Evolutionary conservation across 2,329 filamentous ascomycete species (phyloP).

Genomic region (Microsporum ferrugineum): DNA sequence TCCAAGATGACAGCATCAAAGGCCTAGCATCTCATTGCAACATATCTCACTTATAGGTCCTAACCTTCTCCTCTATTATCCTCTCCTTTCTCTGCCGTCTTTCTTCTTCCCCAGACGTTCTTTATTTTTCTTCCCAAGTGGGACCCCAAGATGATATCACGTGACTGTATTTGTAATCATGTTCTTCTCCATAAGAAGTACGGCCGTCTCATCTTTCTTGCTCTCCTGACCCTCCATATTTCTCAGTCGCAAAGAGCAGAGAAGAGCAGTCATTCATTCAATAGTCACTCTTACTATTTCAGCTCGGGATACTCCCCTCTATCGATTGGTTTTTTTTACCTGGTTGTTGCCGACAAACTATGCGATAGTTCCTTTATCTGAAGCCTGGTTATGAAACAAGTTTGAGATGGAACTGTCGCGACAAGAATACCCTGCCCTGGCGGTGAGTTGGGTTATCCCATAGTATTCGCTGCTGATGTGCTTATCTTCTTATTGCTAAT

Average conservation of each 20-base stretch:
- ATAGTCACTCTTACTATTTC: background rate
- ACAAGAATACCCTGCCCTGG: constrained; percentile 84
- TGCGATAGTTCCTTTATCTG: background rate
- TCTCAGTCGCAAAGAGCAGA: background rate
- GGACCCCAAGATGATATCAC: background rate
- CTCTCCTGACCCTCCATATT: background rate
- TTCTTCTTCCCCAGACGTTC: background rate
- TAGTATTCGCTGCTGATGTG: background rate
- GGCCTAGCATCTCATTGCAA: background rate
- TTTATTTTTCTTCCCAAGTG: background rate
- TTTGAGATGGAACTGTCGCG: constrained; percentile 61
- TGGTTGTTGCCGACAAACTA: background rate
- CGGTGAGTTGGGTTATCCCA: constrained; percentile 52
- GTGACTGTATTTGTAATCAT: background rate
- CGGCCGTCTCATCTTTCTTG: background rate
- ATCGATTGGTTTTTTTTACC: background rate
- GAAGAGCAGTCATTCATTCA: constrained; percentile 5
- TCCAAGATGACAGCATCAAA: background rate
- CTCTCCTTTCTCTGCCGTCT: background rate
- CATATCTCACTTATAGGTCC: background rate
- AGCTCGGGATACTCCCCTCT: background rate
- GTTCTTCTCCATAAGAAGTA: background rate
- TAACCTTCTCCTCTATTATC: background rate
- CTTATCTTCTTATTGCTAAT: background rate
- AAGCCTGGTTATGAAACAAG: background rate